Conservation (phyloP, 2,329 filamentous ascomycete genomes). For the Colletotrichum sublineola region DNA sequence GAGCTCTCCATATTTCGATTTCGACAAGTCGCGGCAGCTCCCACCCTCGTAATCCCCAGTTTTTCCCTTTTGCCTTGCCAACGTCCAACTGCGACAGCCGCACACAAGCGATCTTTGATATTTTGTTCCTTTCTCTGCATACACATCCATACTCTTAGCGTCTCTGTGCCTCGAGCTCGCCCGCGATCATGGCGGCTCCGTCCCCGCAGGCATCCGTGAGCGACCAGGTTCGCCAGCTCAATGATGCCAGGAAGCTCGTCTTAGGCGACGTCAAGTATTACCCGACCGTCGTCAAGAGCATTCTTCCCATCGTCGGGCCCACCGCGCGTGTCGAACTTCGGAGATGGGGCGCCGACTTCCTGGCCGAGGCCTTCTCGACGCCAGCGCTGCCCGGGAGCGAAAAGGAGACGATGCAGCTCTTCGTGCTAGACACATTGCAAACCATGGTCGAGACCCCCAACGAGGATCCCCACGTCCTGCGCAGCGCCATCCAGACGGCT, state of each 20-base stretch:
- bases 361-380: slow-evolving; percentile 95
- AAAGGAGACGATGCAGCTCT: slow-evolving; percentile 84
- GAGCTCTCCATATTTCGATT: slow-evolving; percentile 41
- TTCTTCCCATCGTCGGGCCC: slow-evolving; percentile 90
- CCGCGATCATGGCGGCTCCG: slow-evolving; percentile 63
- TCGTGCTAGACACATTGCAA: slow-evolving; percentile 82
- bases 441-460: slow-evolving; percentile 77
- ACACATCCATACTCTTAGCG: slow-evolving; percentile 7
- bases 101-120: slow-evolving; percentile 5
- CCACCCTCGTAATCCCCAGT: slow-evolving; percentile 26
- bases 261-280: slow-evolving; percentile 90
- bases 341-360: slow-evolving; percentile 95
- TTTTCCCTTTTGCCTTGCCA: slow-evolving; percentile 2
- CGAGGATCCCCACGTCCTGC: slow-evolving; percentile 84
- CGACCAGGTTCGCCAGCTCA: slow-evolving; percentile 88
- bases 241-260: slow-evolving; percentile 90
- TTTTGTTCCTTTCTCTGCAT: background rate
- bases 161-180: slow-evolving; percentile 5
- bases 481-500: slow-evolving; percentile 87
- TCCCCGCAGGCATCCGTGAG: slow-evolving; percentile 68
- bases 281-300: slow-evolving; percentile 89
- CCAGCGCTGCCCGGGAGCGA: slow-evolving; percentile 82
- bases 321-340: slow-evolving; percentile 83
- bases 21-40: slow-evolving; percentile 43
- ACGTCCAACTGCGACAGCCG: background rate